Conservation (phyloP, 495 filamentous ascomycete species). For the Penicillium flavigenum region DNA sequence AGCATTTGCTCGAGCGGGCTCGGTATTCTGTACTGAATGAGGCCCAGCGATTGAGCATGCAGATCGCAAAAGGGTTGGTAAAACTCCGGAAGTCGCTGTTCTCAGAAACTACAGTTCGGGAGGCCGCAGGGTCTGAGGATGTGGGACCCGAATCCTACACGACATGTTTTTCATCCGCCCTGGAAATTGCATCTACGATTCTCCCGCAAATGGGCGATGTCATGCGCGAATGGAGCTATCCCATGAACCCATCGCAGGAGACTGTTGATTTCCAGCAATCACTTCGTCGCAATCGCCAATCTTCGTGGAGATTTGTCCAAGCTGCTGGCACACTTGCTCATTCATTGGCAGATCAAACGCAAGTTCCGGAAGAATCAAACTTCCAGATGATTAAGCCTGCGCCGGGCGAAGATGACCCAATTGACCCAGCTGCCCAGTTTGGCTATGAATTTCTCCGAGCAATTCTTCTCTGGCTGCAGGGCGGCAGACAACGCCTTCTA, state of each 20-base stretch:
- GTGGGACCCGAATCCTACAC: conserved; percentile 36
- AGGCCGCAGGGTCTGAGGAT: conserved; percentile 22
- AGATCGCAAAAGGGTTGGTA: conserved; percentile 56
- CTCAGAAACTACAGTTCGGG: conserved; percentile 38
- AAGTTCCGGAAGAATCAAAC: conserved; percentile 18
- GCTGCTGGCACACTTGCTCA: conserved; percentile 61
- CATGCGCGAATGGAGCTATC: conserved; percentile 58
- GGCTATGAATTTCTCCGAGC: conserved; percentile 67
- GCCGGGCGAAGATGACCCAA: conserved; percentile 45
- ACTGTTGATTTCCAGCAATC: conserved; percentile 56
- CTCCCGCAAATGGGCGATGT: conserved; percentile 58
- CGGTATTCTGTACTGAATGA: conserved; percentile 48
- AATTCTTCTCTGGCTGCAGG: conserved; percentile 61
- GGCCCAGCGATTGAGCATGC: conserved; percentile 50
- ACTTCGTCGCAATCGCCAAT: conserved; percentile 56
- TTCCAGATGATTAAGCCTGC: conserved; percentile 49
- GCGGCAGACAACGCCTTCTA: conserved; percentile 52
- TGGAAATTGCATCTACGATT: conserved; percentile 49
- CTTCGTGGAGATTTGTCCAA: conserved; percentile 64
- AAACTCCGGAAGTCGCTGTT: conserved; percentile 61
- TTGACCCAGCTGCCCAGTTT: conserved; percentile 48
- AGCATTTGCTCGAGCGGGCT: conserved; percentile 39
- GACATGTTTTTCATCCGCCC: conserved; percentile 45
- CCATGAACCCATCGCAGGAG: conserved; percentile 53
- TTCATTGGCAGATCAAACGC: conserved; percentile 49